Base-by-base conservation (phyloP, 352 stramenopile species). In the Pythium volutum region DNA sequence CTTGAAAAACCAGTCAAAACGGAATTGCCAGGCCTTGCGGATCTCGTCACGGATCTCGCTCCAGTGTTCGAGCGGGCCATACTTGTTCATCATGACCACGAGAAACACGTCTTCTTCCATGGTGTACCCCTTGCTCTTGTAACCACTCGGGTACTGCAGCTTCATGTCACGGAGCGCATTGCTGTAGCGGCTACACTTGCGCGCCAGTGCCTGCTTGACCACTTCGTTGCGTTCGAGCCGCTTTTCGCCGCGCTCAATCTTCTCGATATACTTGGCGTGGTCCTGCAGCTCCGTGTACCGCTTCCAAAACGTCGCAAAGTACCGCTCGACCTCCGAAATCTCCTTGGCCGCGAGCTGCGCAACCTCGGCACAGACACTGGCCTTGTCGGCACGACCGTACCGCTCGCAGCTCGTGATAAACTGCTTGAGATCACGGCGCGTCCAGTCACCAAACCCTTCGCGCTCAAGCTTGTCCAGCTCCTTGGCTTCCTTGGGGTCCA, bases 1-100 rank as follows among this genome's bases (percentile, higher is more conserved):
- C 77, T 99, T 99, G 79, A 99, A 98, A 67, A 98, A 99, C 97
- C 97, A 99, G 73, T 99, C 95, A 61, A 99, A 99, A 12, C 97
- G 91, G 74, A 99, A 99, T 70, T 99, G 96, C 96, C 95, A 98
- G 18, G 96, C 94, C 53, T 97, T 96, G 61, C 92, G 88, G 66
- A 99, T 99, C 74, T 99, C 96, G 64, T 98, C 91, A 29, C 97
- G 92, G 69, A 99, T 99, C 62, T 97, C 87, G 66, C 97, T 96
- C 79, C 96, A 98, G 69, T 98, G 93, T 67, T 92, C 85, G 36
- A 98, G 84, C 59, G 97, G 98, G 0, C 97, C 96, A 75, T 98
- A 98, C 54, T 96, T 92, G 80, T 99, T 96, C 96, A 99, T 98
- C 94, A 99, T 99, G 47, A 96, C 97, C 11, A 99, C 76, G 27